phyloP scores from a whole-genome alignment of 179 eudicot genomes.

The Beta lomatogona region DNA sequence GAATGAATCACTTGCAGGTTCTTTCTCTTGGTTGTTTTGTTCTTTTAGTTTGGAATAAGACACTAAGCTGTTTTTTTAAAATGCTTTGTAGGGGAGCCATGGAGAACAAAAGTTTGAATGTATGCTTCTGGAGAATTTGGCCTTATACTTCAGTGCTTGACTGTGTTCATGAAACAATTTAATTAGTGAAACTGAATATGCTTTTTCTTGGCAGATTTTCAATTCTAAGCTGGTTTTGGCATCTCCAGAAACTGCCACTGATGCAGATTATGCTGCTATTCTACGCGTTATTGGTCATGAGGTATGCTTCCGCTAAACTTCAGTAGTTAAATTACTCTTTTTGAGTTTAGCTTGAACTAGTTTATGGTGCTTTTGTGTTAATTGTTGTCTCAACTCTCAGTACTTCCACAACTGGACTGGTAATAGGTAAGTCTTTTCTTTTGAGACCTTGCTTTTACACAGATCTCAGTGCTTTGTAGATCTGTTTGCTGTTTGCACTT shows the following conservation, averaged over 20 bases:
- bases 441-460: background rate
- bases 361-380: conserved; percentile 10
- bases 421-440: conserved; percentile 58
- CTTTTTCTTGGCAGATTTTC: conserved; percentile 62
- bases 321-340: background rate
- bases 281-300: conserved; percentile 98
- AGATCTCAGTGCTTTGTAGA: conserved; percentile 11
- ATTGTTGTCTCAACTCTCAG: conserved; percentile 41
- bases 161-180: conserved; percentile 1
- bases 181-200: conserved; percentile 19
- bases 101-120: conserved; percentile 99
- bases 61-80: conserved; percentile 3
- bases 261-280: conserved; percentile 95
- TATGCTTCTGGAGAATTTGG: conserved; percentile 37
- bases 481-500: conserved; percentile 3
- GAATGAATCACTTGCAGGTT: background rate
- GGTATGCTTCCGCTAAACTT: conserved; percentile 44
- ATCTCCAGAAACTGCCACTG: conserved; percentile 97
- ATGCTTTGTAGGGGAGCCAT: conserved; percentile 91
- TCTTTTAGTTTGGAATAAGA: background rate
- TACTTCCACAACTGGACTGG: conserved; percentile 99
- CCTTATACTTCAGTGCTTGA: background rate
- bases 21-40: background rate
- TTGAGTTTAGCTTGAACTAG: conserved; percentile 17
- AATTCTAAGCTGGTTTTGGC: conserved; percentile 98